Conservation (phyloP, 331 rosid species). For the Malus hybrid region DNA sequence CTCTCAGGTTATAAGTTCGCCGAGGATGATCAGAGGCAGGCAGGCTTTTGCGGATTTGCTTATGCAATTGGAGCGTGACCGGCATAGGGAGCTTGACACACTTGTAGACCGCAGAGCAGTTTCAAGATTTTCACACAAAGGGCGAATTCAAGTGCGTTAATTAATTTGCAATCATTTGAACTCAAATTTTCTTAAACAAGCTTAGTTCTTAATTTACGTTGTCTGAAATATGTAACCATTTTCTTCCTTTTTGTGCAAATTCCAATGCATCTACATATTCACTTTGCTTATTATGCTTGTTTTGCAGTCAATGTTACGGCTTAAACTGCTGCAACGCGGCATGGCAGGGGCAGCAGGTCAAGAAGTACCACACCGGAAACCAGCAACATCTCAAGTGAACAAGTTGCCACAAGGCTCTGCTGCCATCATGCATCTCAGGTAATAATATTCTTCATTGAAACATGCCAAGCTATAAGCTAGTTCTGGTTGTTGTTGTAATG, state of each 20-base stretch:
- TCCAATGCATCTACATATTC: neutral
- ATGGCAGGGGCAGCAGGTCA: conserved; percentile 21
- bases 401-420: conserved; percentile 42
- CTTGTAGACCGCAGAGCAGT: conserved; percentile 49
- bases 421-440: conserved; percentile 68
- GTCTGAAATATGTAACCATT: neutral
- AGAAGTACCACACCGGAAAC: conserved; percentile 20
- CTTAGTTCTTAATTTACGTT: neutral
- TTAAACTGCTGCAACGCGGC: conserved; percentile 44
- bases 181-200: neutral
- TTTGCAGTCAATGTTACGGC: conserved; percentile 65
- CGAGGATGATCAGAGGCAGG: conserved; percentile 63
- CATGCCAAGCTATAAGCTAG: neutral
- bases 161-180: neutral
- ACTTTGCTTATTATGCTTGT: neutral
- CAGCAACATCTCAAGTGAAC: conserved; percentile 17
- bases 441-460: neutral
- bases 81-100: conserved; percentile 49
- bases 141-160: conserved; percentile 69
- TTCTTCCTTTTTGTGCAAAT: neutral
- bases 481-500: neutral
- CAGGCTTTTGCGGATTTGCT: conserved; percentile 60
- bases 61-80: conserved; percentile 53
- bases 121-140: conserved; percentile 59
- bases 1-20: conserved; percentile 20